These are phyloP conservation scores for Pythium sukuiense DNA, from an alignment of 352 stramenopile species.

Conservation along the genomic window DNA sequence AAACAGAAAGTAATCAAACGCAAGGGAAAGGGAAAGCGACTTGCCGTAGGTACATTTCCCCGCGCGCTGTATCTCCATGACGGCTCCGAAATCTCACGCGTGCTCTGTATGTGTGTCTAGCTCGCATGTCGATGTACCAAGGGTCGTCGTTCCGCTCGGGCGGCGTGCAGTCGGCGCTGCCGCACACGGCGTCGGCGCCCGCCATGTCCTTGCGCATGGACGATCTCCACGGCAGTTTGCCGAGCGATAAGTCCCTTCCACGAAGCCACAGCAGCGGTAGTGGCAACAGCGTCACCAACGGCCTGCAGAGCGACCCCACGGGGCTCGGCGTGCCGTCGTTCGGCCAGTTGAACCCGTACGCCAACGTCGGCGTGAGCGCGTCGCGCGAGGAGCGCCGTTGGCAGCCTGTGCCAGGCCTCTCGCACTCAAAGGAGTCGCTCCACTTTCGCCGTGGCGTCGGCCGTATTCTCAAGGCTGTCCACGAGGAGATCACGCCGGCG, in stretches of 20 bases:
- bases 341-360: constrained; percentile 72
- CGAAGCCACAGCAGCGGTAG: constrained; percentile 7
- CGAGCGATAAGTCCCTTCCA: constrained; percentile 2
- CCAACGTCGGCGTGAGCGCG: constrained; percentile 29
- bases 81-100: not conserved
- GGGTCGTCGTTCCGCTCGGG: constrained; percentile 3
- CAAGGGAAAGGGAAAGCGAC: not conserved
- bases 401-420: constrained; percentile 72
- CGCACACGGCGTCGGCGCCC: constrained; percentile 26
- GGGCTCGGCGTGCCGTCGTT: constrained; percentile 87
- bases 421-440: constrained; percentile 84
- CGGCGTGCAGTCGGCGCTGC: constrained; percentile 7
- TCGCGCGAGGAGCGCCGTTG: constrained; percentile 57
- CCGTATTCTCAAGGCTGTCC: constrained; percentile 71
- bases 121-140: constrained; percentile 15
- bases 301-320: constrained; percentile 86
- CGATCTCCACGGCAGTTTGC: constrained; percentile 23
- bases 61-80: not conserved
- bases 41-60: not conserved
- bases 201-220: constrained; percentile 24
- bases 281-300: not conserved
- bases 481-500: constrained; percentile 79
- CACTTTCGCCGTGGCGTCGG: constrained; percentile 74
- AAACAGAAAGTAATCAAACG: not conserved
- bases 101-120: not conserved